Evolutionary conservation across 257 asterid genomes (phyloP).

Genomic region (Knoxia roxburghii): DNA sequence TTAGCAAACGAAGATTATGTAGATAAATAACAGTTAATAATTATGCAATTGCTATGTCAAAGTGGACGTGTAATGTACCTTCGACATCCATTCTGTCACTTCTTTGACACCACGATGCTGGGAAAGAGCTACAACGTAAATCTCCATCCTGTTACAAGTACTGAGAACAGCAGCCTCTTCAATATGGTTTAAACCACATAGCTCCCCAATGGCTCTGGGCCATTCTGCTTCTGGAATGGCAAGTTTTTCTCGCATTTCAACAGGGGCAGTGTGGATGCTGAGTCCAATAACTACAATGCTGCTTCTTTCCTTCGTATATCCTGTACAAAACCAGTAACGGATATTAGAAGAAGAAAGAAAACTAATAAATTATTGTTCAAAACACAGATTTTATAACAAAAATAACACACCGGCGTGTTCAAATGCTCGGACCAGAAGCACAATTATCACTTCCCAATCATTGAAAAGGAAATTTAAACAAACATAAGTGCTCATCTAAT

Average conservation of each 20-base stretch:
- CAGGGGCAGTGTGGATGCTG: conserved; percentile 79
- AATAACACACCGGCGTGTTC: not conserved
- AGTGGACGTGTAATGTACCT: conserved; percentile 35
- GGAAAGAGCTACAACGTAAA: conserved; percentile 88
- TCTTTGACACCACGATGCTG: conserved; percentile 92
- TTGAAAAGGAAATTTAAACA: not conserved
- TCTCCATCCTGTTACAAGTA: conserved; percentile 94
- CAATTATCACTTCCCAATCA: not conserved
- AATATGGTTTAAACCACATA: conserved; percentile 77
- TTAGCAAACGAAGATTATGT: conserved; percentile 7
- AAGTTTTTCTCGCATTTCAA: conserved; percentile 88
- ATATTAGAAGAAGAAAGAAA: not conserved
- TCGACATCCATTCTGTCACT: conserved; percentile 97
- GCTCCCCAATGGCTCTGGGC: conserved; percentile 84
- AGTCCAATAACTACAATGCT: conserved; percentile 86
- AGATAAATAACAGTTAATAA: not conserved
- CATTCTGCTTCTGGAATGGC: conserved; percentile 96
- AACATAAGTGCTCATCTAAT: not conserved
- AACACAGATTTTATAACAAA: not conserved
- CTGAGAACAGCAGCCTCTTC: conserved; percentile 98
- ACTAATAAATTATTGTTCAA: not conserved
- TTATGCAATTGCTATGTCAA: not conserved
- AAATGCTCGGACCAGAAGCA: not conserved
- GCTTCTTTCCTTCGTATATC: conserved; percentile 88
- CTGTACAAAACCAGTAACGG: conserved; percentile 27